Evolutionary conservation across 1,284 basidiomycete species (phyloP).

Genomic region (Cystobasidium slooffiae): DNA sequence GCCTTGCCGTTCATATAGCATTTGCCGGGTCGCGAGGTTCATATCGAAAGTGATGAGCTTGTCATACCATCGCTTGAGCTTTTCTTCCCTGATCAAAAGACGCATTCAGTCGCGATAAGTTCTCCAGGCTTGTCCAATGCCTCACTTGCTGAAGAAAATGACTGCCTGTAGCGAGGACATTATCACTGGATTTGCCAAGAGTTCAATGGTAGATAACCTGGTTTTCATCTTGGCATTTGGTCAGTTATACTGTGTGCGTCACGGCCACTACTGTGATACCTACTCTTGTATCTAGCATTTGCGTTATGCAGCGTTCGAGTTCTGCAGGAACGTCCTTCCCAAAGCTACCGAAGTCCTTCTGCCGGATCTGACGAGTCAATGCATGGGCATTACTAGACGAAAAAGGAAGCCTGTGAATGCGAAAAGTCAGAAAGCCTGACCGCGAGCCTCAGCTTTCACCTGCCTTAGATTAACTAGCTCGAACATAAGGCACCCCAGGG

Average conservation of each 20-base stretch:
- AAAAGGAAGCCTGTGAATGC: neutral
- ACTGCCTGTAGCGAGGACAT: no score
- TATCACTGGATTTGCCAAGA: no score
- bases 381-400: no score
- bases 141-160: no score
- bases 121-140: no score
- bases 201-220: no score
- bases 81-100: neutral
- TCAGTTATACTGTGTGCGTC: no score
- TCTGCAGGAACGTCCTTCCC: neutral
- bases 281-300: no score
- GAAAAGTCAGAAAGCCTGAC: neutral
- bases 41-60: neutral
- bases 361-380: neutral
- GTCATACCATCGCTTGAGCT: neutral
- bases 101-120: no score
- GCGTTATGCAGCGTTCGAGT: neutral
- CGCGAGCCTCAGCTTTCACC: neutral
- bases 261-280: no score
- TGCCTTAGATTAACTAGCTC: constrained; percentile 4
- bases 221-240: no score
- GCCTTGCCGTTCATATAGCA: neutral
- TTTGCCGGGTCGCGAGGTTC: neutral
- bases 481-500: neutral
- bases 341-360: constrained; percentile 42